These are phyloP conservation scores for Hymenoscyphus scutula DNA, from an alignment of 2,329 filamentous ascomycete species.

Conservation along the genomic window DNA sequence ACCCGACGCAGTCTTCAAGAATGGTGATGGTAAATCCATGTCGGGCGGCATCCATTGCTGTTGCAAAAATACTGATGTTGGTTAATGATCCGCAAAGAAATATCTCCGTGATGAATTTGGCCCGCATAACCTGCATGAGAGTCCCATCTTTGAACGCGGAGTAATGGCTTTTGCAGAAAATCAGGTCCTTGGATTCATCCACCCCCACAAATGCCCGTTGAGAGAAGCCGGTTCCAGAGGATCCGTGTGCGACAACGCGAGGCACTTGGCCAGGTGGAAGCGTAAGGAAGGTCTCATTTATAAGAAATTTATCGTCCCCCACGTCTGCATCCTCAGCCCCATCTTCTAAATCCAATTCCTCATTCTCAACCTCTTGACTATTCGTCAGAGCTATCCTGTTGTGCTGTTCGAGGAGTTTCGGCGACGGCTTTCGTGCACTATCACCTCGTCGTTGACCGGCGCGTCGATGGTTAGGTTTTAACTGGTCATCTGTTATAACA, in stretches of 20 bases:
- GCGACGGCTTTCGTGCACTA: slow-evolving; percentile 11
- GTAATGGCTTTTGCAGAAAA: slow-evolving; percentile 71
- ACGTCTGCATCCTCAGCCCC: slow-evolving; percentile 13
- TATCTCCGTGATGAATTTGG: slow-evolving; percentile 83
- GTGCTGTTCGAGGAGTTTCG: slow-evolving; percentile 20
- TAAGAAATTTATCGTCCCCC: slow-evolving; percentile 19
- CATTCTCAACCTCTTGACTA: slow-evolving; percentile 5
- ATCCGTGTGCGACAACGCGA: slow-evolving; percentile 45
- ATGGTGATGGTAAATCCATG: slow-evolving; percentile 87
- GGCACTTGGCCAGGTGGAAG: slow-evolving; percentile 29
- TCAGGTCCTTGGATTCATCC: slow-evolving; percentile 46
- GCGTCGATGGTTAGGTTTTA: slow-evolving; percentile 14
- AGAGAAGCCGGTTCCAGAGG: slow-evolving; percentile 47
- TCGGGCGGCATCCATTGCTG: slow-evolving; percentile 82
- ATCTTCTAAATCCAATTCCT: slow-evolving; percentile 8
- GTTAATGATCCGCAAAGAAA: slow-evolving; percentile 85
- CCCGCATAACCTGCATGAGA: slow-evolving; percentile 74
- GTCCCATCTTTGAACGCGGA: slow-evolving; percentile 78
- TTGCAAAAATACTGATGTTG: slow-evolving; percentile 88
- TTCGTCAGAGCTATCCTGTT: slow-evolving; percentile 19
- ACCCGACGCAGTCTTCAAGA: slow-evolving; percentile 86
- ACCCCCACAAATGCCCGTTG: slow-evolving; percentile 42
- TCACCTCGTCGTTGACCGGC: slow-evolving; percentile 7
- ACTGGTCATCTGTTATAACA: slow-evolving; percentile 34
- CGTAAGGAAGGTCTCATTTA: slow-evolving; percentile 33